Conservation (phyloP, 805 yeast genomes). For the Candida railenensis region DNA sequence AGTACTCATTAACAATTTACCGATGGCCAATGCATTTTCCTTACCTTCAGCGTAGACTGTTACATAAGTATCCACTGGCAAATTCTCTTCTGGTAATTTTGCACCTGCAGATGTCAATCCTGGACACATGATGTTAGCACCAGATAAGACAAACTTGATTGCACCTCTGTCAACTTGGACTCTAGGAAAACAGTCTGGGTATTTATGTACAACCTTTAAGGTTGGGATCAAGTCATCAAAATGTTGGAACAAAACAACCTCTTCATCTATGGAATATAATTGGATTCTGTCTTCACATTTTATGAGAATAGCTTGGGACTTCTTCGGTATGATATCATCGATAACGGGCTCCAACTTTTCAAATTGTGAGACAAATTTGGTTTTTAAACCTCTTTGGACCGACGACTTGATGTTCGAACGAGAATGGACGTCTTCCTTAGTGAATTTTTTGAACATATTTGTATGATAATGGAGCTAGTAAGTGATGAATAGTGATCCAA, state of each 20-base stretch:
- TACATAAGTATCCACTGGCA: conserved; percentile 69
- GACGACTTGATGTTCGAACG: conserved; percentile 91
- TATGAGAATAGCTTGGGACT: conserved; percentile 72
- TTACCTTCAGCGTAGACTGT: conserved; percentile 90
- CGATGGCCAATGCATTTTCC: conserved; percentile 86
- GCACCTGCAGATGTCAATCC: conserved; percentile 90
- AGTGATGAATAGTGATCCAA: neutral
- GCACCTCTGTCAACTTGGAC: conserved; percentile 96
- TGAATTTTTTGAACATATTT: conserved; percentile 59
- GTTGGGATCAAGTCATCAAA: conserved; percentile 79
- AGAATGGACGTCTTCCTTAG: conserved; percentile 84
- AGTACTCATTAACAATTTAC: conserved; percentile 83
- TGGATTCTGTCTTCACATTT: conserved; percentile 91
- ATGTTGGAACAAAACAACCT: conserved; percentile 76
- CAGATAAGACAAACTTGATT: conserved; percentile 89
- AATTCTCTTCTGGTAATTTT: conserved; percentile 67
- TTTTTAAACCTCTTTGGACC: conserved; percentile 83
- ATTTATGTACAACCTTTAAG: conserved; percentile 72
- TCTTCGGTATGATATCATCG: conserved; percentile 85
- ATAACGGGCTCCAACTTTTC: conserved; percentile 73
- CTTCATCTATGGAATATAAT: conserved; percentile 68
- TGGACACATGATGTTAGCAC: conserved; percentile 97
- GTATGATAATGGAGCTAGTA: neutral
- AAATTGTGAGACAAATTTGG: conserved; percentile 70
- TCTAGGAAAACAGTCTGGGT: conserved; percentile 78